phyloP scores from a whole-genome alignment of 2,329 filamentous ascomycete species.

The Zopfia rhizophila region DNA sequence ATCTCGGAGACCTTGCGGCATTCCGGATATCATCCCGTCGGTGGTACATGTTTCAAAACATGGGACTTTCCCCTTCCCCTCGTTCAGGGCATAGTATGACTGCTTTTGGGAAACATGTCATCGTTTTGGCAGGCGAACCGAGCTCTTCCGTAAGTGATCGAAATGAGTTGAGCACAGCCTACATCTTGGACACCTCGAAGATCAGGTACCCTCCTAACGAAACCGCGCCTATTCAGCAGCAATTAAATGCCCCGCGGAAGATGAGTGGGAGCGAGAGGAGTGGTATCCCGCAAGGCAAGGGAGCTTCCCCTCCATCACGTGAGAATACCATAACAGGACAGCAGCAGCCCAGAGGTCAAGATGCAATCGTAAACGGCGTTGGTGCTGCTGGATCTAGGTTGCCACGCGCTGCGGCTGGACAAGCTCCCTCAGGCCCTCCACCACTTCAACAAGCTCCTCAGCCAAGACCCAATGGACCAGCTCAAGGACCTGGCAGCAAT shows the following conservation, averaged over 20 bases:
- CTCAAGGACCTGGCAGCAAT: slow-evolving; percentile 19
- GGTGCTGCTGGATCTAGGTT: slow-evolving; percentile 63
- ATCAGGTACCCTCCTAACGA: slow-evolving; percentile 92
- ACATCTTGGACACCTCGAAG: slow-evolving; percentile 93
- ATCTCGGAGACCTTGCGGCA: slow-evolving; percentile 92
- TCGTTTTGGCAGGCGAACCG: slow-evolving; percentile 93
- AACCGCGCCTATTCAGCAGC: slow-evolving; percentile 44
- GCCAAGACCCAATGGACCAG: slow-evolving; percentile 59
- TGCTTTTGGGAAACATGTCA: slow-evolving; percentile 88
- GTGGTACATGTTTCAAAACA: slow-evolving; percentile 99
- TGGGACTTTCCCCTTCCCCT: slow-evolving; percentile 94
- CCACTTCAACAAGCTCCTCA: slow-evolving; percentile 72
- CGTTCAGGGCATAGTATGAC: slow-evolving; percentile 99
- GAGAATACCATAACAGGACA: slow-evolving; percentile 54
- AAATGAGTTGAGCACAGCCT: slow-evolving; percentile 86
- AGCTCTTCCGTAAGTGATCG: slow-evolving; percentile 85
- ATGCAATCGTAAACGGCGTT: slow-evolving; percentile 35
- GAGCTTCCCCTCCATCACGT: slow-evolving; percentile 47
- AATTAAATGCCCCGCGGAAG: slow-evolving; percentile 52
- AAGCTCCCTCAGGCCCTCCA: slow-evolving; percentile 71
- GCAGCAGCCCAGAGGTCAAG: slow-evolving; percentile 50
- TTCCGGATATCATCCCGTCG: slow-evolving; percentile 83
- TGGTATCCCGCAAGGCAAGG: slow-evolving; percentile 50
- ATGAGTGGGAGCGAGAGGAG: slow-evolving; percentile 60
- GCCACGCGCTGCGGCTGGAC: slow-evolving; percentile 68